phyloP scores from a whole-genome alignment of 2,329 filamentous ascomycete species.

The Geosmithia flava region DNA sequence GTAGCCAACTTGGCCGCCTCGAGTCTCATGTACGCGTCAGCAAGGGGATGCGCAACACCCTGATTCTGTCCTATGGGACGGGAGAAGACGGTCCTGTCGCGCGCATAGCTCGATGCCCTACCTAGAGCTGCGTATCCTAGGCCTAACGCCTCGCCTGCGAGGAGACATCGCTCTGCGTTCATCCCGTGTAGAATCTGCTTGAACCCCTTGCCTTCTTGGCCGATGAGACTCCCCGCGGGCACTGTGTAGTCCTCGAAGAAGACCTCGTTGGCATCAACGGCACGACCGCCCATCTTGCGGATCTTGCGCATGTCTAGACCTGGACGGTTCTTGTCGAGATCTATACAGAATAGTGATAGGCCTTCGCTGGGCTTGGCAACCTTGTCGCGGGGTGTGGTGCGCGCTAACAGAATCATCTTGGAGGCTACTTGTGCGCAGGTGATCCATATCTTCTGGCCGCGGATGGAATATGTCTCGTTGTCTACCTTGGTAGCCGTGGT shows the following conservation, averaged over 20 bases:
- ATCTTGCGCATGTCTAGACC: conserved; percentile 59
- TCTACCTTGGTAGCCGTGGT: conserved; percentile 45
- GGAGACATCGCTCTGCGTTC: conserved; percentile 65
- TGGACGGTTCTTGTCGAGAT: conserved; percentile 49
- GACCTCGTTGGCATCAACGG: conserved; percentile 76
- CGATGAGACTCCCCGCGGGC: conserved; percentile 51
- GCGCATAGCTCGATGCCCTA: conserved; percentile 52
- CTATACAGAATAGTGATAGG: conserved; percentile 70
- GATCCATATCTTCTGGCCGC: conserved; percentile 84
- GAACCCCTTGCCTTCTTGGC: conserved; percentile 65
- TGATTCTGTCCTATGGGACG: conserved; percentile 56
- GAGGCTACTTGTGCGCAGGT: conserved; percentile 71
- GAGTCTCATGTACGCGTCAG: conserved; percentile 51
- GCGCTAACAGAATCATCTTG: conserved; percentile 73
- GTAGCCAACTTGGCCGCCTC: conserved; percentile 54
- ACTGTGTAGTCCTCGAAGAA: conserved; percentile 74
- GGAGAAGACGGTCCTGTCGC: conserved; percentile 53
- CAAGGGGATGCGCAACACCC: conserved; percentile 51
- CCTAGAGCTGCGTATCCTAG: conserved; percentile 61
- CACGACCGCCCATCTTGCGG: conserved; percentile 74
- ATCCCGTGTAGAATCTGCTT: conserved; percentile 68
- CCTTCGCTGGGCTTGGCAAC: conserved; percentile 61
- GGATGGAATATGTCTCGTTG: conserved; percentile 50
- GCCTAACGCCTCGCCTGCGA: conserved; percentile 70
- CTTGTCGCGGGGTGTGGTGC: conserved; percentile 59